phyloP scores from a whole-genome alignment of 2,329 filamentous ascomycete species.

The Blastomyces silverae region DNA sequence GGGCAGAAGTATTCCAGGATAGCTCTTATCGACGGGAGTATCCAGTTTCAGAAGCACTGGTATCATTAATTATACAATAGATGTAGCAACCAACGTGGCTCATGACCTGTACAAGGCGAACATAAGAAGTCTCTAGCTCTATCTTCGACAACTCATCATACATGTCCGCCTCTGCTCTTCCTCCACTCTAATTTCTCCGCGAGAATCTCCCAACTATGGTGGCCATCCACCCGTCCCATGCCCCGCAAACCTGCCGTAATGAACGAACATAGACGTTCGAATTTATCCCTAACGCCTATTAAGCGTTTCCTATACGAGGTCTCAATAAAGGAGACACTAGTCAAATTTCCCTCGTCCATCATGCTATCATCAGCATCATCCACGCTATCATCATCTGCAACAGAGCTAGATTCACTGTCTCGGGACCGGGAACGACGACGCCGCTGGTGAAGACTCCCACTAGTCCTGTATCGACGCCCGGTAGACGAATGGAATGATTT shows the following conservation, averaged over 20 bases:
- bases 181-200: conserved; percentile 67
- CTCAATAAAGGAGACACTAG: conserved; percentile 34
- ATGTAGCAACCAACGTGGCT: not conserved
- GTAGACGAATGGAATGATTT: conserved; percentile 20
- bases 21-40: not conserved
- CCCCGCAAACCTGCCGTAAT: conserved; percentile 65
- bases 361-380: conserved; percentile 32
- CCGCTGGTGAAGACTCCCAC: conserved; percentile 16
- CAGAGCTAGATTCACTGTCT: conserved; percentile 21
- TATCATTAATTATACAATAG: not conserved
- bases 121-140: not conserved
- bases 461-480: conserved; percentile 8
- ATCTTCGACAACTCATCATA: conserved; percentile 1
- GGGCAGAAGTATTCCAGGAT: not conserved
- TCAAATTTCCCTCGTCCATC: conserved; percentile 37
- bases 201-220: conserved; percentile 69
- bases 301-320: conserved; percentile 50
- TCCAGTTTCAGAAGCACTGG: not conserved
- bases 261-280: conserved; percentile 61
- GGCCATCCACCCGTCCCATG: conserved; percentile 65
- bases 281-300: conserved; percentile 53
- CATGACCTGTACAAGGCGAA: not conserved
- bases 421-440: conserved; percentile 15
- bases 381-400: conserved; percentile 25
- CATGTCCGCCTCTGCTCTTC: conserved; percentile 17